A percentile compares a stretch with the other conserved stretches of the same genome.
These are phyloP conservation scores for Aspergillus homomorphus DNA, from an alignment of 495 filamentous ascomycete species.

Conservation along the genomic window DNA sequence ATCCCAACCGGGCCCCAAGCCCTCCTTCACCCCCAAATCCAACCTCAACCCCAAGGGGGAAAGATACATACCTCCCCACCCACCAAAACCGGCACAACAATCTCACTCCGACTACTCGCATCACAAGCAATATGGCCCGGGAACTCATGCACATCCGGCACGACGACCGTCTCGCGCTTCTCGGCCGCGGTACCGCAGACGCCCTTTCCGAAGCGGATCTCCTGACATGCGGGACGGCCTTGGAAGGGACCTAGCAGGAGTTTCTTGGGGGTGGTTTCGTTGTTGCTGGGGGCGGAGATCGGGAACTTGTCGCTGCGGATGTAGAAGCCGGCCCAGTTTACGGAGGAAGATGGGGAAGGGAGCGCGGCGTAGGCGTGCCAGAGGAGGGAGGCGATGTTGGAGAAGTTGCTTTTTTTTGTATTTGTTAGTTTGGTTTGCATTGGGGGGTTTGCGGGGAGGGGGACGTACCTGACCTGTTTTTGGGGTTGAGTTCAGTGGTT, in stretches of 20 bases:
- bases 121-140: conserved; percentile 93
- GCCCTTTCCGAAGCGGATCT: conserved; percentile 72
- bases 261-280: conserved; percentile 18
- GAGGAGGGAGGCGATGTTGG: conserved; percentile 79
- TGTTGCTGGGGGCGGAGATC: conserved; percentile 28
- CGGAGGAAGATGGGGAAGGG: conserved; percentile 63
- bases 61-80: conserved; percentile 47
- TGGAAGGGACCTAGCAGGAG: conserved; percentile 85
- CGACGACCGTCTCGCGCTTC: conserved; percentile 61
- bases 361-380: conserved; percentile 83
- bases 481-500: too few species aligned
- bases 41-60: conserved; percentile 3
- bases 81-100: conserved; percentile 78
- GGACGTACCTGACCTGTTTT: conserved; percentile 55
- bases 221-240: conserved; percentile 84
- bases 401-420: conserved; percentile 67
- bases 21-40: not conserved
- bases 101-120: conserved; percentile 76
- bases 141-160: conserved; percentile 72
- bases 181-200: conserved; percentile 80
- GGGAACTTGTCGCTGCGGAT: conserved; percentile 61
- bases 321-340: conserved; percentile 96
- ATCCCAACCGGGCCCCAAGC: too few species aligned
- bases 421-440: conserved; percentile 3
- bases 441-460: conserved; percentile 3